Percentiles rank a stretch among this genome's conserved stretches.
Conservation (phyloP, 805 yeast genomes). For the Zygosaccharomyces pseudorouxii region DNA sequence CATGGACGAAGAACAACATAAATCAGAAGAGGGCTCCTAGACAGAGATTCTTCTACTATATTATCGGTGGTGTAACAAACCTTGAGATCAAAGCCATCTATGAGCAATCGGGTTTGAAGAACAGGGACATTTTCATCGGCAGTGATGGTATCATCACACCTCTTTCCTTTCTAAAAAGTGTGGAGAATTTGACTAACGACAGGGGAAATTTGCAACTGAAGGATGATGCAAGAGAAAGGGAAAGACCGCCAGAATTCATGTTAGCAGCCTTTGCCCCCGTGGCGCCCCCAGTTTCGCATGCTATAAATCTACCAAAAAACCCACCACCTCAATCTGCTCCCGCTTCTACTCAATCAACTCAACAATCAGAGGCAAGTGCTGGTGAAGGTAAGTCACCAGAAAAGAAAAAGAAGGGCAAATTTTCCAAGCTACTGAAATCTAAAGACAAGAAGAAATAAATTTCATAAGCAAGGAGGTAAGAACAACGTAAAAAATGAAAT, state of each 20-base stretch:
- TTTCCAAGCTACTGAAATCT: conserved; percentile 43
- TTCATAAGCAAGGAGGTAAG: not conserved
- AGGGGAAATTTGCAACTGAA: conserved; percentile 42
- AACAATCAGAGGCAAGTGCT: conserved; percentile 8
- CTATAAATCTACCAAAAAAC: conserved; percentile 18
- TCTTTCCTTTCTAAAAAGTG: conserved; percentile 36
- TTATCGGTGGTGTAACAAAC: conserved; percentile 87
- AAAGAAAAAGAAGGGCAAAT: conserved; percentile 42
- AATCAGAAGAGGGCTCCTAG: conserved; percentile 35
- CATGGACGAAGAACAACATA: conserved; percentile 58
- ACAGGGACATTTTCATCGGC: conserved; percentile 77
- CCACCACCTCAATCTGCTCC: conserved; percentile 14
- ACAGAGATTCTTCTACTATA: conserved; percentile 72
- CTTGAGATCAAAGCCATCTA: conserved; percentile 74
- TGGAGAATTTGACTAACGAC: conserved; percentile 36
- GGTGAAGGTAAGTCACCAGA: conserved; percentile 9
- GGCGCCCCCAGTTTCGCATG: conserved; percentile 27
- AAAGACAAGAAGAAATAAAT: conserved; percentile 14
- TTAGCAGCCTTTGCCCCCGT: conserved; percentile 31
- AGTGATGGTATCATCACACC: conserved; percentile 70
- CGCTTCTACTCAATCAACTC: conserved; percentile 6
- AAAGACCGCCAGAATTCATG: conserved; percentile 43
- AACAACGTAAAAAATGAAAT: not conserved
- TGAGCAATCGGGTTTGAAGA: conserved; percentile 56
- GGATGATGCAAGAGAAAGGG: conserved; percentile 33